A percentile compares a stretch with the other conserved stretches of the same genome.
Evolutionary conservation across 352 stramenopile species (phyloP).

Genomic region (Elongisporangium senticosum): DNA sequence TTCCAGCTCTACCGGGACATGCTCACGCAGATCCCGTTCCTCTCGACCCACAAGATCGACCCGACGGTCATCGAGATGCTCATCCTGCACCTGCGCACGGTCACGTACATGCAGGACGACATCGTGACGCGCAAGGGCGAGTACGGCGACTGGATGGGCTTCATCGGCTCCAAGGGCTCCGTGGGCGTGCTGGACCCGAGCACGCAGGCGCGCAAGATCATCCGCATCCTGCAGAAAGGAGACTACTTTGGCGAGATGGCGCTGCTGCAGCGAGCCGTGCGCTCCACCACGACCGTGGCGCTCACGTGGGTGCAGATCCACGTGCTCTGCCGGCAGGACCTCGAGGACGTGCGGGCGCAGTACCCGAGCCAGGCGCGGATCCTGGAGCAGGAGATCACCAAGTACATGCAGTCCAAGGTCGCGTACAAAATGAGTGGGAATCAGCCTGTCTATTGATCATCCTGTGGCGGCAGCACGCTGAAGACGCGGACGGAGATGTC

Average conservation of each 20-base stretch:
- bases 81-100: conserved; percentile 58
- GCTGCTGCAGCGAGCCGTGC: conserved; percentile 53
- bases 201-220: conserved; percentile 36
- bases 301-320: conserved; percentile 76
- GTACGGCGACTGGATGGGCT: conserved; percentile 79
- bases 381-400: conserved; percentile 66
- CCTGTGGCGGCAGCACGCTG: conserved; percentile 16
- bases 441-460: neutral
- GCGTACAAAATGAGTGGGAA: conserved; percentile 36
- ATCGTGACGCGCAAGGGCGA: conserved; percentile 77
- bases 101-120: conserved; percentile 82
- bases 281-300: conserved; percentile 58
- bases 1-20: conserved; percentile 76
- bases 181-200: conserved; percentile 63
- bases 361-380: conserved; percentile 50
- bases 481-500: conserved; percentile 57
- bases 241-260: conserved; percentile 81
- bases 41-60: conserved; percentile 58
- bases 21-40: conserved; percentile 75
- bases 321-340: conserved; percentile 46
- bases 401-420: conserved; percentile 70
- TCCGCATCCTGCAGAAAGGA: conserved; percentile 58
- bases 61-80: conserved; percentile 72
- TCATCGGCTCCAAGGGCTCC: conserved; percentile 66
- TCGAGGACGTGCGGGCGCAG: conserved; percentile 59